Percentiles rank a stretch among this genome's conserved stretches.
Conservation (phyloP, 768 basidiomycete species). For the Rhodocollybia butyracea region DNA sequence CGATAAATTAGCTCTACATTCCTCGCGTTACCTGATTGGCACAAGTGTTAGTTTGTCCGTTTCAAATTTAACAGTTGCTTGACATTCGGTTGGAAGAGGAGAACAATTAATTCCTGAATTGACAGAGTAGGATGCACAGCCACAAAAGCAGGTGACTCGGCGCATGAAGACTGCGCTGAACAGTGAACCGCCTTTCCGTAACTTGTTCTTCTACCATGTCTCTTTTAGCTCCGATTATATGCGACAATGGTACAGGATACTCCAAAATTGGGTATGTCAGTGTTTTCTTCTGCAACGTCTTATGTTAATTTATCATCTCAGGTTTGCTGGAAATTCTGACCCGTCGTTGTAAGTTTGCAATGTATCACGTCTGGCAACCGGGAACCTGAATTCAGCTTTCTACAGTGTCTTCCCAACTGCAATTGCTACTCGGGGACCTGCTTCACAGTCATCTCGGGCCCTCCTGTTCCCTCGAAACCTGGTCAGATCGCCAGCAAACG, state of each 20-base stretch:
- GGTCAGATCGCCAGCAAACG: slow-evolving; percentile 94
- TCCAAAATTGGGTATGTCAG: slow-evolving; percentile 91
- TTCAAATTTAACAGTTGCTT: no score
- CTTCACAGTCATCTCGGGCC: slow-evolving; percentile 60
- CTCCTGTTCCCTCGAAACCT: slow-evolving; percentile 79
- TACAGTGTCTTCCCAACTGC: slow-evolving; percentile 94
- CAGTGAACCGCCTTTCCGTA: not conserved
- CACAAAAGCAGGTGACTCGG: no score
- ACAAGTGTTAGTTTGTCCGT: no score
- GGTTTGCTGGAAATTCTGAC: slow-evolving; percentile 98
- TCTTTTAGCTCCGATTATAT: slow-evolving; percentile 88
- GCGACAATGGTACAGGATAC: slow-evolving; percentile 96
- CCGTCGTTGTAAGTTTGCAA: slow-evolving; percentile 81
- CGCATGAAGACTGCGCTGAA: no score
- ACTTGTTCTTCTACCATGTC: slow-evolving; percentile 51
- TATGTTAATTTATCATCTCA: slow-evolving; percentile 23
- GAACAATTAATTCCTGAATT: no score
- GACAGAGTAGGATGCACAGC: no score
- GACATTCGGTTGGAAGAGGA: no score
- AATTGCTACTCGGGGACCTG: slow-evolving; percentile 84
- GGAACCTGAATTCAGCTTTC: not conserved
- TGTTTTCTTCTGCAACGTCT: not conserved
- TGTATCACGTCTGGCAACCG: not conserved
- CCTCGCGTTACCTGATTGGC: no score
- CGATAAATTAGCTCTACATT: no score